A percentile compares a stretch with the other conserved stretches of the same genome.
Conservation (phyloP, 225 moss, liverwort and hornwort genomes). For the Pseudoscleropodium purum region DNA sequence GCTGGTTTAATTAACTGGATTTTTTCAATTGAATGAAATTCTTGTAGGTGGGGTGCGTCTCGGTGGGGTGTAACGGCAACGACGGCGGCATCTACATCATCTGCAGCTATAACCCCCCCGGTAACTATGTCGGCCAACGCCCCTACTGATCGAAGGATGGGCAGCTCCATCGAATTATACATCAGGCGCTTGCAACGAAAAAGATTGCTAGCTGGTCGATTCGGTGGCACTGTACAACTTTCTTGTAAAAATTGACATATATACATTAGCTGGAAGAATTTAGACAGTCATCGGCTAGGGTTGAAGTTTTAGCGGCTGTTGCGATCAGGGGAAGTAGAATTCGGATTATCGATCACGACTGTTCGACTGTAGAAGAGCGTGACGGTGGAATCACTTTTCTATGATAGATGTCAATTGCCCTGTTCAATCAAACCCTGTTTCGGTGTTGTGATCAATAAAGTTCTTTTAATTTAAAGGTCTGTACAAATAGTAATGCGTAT, state of each 20-base stretch:
- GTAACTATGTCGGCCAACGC: conserved; percentile 28
- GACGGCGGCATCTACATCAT: conserved; percentile 28
- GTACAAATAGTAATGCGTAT: not conserved
- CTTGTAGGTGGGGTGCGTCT: conserved; percentile 41
- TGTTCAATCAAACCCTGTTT: not conserved
- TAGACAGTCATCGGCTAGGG: not conserved
- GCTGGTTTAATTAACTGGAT: not conserved
- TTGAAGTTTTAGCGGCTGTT: not conserved
- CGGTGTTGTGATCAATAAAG: not conserved
- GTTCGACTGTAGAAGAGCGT: not conserved
- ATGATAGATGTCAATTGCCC: not conserved
- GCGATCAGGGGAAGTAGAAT: not conserved
- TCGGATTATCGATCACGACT: not conserved
- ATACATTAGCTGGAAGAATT: not conserved
- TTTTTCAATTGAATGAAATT: not conserved
- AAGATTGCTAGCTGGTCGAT: not conserved
- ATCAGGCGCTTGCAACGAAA: not conserved
- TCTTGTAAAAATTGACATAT: not conserved
- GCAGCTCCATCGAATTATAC: not conserved
- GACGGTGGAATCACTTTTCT: not conserved
- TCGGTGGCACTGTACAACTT: not conserved
- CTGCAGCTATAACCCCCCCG: conserved; percentile 52
- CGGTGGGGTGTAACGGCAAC: conserved; percentile 6
- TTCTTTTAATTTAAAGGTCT: not conserved
- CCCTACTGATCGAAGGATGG: conserved; percentile 1